These are phyloP conservation scores for Auricularia auricula-judae DNA, from an alignment of 768 basidiomycete genomes.

Conservation along the genomic window DNA sequence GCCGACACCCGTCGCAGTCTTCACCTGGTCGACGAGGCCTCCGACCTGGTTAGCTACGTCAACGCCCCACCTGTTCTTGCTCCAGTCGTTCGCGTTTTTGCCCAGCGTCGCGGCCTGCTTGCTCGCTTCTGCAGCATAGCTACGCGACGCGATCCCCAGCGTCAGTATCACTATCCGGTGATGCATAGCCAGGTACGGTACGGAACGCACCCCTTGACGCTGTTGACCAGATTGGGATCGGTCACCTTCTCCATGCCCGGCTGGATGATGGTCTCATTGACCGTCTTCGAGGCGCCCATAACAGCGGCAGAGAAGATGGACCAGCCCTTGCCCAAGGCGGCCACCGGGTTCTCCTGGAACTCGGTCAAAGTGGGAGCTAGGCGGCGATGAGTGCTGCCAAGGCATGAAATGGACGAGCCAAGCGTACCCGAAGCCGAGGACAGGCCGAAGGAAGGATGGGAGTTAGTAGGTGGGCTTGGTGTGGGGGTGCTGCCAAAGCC, in stretches of 20 bases:
- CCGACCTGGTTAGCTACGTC: constrained; percentile 75
- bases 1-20: constrained; percentile 8
- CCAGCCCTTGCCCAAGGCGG: constrained; percentile 90
- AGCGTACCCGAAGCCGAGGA: constrained; percentile 49
- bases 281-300: constrained; percentile 62
- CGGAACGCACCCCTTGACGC: constrained; percentile 50
- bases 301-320: constrained; percentile 86
- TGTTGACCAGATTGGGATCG: constrained; percentile 72
- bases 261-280: constrained; percentile 82
- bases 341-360: constrained; percentile 75
- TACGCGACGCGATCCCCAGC: neutral
- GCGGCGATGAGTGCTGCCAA: neutral
- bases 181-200: constrained; percentile 14
- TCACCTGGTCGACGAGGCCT: constrained; percentile 54
- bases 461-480: constrained; percentile 32
- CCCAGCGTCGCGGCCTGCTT: constrained; percentile 53
- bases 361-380: constrained; percentile 64
- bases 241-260: constrained; percentile 73
- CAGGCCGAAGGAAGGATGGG: constrained; percentile 57
- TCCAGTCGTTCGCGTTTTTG: constrained; percentile 63
- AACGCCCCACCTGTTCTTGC: constrained; percentile 65
- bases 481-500: constrained; percentile 87
- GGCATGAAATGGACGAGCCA: neutral
- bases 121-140: constrained; percentile 40
- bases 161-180: neutral